Evolutionary conservation across 257 asterid species (phyloP).

Genomic region (Paraleonurus japonicus): DNA sequence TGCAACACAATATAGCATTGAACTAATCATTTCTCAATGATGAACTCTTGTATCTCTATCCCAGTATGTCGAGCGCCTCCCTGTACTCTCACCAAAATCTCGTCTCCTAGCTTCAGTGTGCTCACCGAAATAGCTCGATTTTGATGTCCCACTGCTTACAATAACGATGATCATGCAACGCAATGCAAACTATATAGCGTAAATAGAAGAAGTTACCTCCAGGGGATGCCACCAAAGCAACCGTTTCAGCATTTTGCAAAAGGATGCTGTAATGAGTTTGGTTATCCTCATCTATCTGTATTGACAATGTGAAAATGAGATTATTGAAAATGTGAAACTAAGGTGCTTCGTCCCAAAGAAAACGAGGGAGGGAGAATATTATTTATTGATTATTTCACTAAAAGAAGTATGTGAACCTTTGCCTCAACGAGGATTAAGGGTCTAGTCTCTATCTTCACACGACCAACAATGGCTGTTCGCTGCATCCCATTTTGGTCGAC

Average conservation of each 20-base stretch:
- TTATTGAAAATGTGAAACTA: background rate
- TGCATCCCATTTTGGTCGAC: constrained; percentile 74
- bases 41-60: constrained; percentile 75
- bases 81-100: constrained; percentile 57
- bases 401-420: constrained; percentile 47
- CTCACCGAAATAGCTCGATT: constrained; percentile 61
- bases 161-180: constrained; percentile 16
- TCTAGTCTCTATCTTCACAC: constrained; percentile 88
- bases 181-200: background rate
- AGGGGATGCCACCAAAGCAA: constrained; percentile 56
- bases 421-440: constrained; percentile 80
- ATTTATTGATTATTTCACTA: background rate
- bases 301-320: no score
- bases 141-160: constrained; percentile 37
- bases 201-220: constrained; percentile 43
- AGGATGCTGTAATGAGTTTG: constrained; percentile 59
- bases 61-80: constrained; percentile 94
- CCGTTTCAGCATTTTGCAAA: constrained; percentile 89
- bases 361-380: background rate
- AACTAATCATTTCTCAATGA: constrained; percentile 64
- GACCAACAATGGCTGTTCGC: constrained; percentile 76
- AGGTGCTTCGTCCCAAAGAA: background rate
- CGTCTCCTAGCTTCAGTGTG: constrained; percentile 72
- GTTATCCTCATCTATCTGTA: constrained; percentile 48
- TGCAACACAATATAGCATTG: background rate